Conservation (phyloP, 2,329 filamentous ascomycete genomes). For the Laburnicola sp. region DNA sequence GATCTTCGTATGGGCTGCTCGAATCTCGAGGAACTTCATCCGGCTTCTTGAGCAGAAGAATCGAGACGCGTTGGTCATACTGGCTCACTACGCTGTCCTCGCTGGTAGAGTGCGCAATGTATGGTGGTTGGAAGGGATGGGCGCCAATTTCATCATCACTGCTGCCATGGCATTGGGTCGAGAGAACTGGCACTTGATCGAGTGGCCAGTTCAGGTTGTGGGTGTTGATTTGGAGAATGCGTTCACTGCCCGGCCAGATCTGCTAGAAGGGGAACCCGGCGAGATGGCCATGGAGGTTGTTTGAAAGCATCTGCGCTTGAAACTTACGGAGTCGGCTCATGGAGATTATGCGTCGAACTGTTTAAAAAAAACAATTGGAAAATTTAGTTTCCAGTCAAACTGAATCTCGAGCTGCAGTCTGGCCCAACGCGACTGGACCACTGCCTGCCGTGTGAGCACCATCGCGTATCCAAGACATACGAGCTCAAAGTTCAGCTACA, state of each 20-base stretch:
- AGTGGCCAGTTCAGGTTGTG: slow-evolving; percentile 35
- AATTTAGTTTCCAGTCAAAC: not conserved
- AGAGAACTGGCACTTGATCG: slow-evolving; percentile 36
- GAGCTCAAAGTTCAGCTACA: too few species aligned
- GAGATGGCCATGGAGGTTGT: slow-evolving; percentile 5
- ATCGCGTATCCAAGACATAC: too few species aligned
- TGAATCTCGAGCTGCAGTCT: too few species aligned
- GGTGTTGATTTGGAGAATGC: slow-evolving; percentile 31
- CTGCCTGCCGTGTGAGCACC: too few species aligned
- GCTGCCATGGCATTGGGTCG: slow-evolving; percentile 37
- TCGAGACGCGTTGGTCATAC: slow-evolving; percentile 39
- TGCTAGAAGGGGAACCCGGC: not conserved
- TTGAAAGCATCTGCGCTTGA: not conserved
- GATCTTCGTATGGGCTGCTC: slow-evolving; percentile 38
- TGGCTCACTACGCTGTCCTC: slow-evolving; percentile 46
- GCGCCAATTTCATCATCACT: slow-evolving; percentile 37
- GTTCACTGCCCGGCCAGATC: not conserved
- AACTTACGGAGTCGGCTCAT: not conserved
- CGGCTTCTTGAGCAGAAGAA: slow-evolving; percentile 35
- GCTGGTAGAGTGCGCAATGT: slow-evolving; percentile 38
- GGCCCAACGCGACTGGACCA: too few species aligned
- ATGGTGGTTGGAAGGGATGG: slow-evolving; percentile 43
- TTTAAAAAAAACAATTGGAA: not conserved
- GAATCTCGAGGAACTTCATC: slow-evolving; percentile 35
- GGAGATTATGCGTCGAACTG: not conserved